phyloP scores from a whole-genome alignment of 495 filamentous ascomycete species.

The Wilcoxina mikolae region DNA sequence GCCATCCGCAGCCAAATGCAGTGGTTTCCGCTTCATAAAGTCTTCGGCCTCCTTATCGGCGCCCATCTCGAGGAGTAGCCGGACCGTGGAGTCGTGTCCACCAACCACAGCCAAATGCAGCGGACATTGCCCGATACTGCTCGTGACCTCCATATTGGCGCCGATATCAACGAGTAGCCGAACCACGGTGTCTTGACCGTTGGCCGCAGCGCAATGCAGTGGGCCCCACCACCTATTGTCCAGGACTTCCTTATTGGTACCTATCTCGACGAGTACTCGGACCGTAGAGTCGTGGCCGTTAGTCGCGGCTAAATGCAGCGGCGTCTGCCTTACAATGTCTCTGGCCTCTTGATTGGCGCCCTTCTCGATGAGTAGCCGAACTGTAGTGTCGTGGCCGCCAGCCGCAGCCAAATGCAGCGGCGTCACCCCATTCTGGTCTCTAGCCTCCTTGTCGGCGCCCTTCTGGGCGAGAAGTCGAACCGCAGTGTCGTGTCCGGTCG shows the following conservation, averaged over 20 bases:
- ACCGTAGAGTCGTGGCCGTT: background rate
- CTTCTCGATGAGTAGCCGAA: background rate
- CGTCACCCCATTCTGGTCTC: background rate
- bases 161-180: background rate
- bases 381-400: background rate
- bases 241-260: background rate
- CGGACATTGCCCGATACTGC: background rate
- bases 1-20: background rate
- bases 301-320: background rate
- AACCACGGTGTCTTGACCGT: background rate
- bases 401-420: background rate
- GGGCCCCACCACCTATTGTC: background rate
- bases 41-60: background rate
- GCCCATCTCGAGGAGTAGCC: background rate
- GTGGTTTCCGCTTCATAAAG: background rate
- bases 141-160: background rate
- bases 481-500: background rate
- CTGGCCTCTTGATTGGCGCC: background rate
- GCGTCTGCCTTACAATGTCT: background rate
- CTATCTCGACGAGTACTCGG: background rate
- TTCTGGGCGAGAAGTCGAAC: background rate
- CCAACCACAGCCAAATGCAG: background rate
- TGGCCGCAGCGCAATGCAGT: background rate
- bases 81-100: background rate
- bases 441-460: background rate